phyloP scores from a whole-genome alignment of 2,329 filamentous ascomycete genomes.

The Colletotrichum siamense region DNA sequence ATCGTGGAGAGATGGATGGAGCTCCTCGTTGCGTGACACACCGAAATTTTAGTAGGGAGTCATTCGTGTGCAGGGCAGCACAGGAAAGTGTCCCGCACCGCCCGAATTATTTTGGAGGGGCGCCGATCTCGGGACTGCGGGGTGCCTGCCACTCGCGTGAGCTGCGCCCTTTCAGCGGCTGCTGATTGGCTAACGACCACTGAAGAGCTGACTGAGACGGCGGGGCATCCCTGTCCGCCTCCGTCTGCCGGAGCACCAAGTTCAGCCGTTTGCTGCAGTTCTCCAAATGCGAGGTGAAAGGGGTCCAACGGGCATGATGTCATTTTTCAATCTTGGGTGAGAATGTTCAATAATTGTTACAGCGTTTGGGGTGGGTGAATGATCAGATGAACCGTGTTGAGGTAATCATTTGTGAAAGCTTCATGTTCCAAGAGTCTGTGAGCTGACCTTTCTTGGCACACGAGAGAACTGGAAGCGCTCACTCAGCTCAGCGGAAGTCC shows the following conservation, averaged over 20 bases:
- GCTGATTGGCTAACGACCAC: neutral
- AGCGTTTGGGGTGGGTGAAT: neutral
- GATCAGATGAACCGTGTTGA: neutral
- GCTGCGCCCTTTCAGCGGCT: neutral
- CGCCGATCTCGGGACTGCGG: conserved; percentile 21
- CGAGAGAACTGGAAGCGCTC: neutral
- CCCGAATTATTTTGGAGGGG: conserved; percentile 2
- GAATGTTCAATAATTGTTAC: neutral
- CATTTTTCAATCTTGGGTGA: neutral
- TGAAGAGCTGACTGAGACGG: neutral
- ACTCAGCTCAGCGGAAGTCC: neutral
- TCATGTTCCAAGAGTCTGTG: neutral
- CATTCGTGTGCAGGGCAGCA: neutral
- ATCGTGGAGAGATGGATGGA: neutral
- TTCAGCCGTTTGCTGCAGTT: neutral
- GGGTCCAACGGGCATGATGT: neutral
- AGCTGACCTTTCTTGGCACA: neutral
- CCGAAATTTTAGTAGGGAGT: neutral
- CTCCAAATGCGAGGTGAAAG: neutral
- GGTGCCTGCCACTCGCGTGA: neutral
- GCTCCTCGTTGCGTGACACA: conserved; percentile 7
- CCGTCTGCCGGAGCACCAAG: conserved; percentile 7
- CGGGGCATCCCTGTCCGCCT: conserved; percentile 1
- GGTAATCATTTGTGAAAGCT: neutral
- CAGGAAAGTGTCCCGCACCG: neutral